Evolutionary conservation across 306 rosid genomes (phyloP), one percentile per base, ranked within the genome.

Genomic region (Medicago lupulina): DNA sequence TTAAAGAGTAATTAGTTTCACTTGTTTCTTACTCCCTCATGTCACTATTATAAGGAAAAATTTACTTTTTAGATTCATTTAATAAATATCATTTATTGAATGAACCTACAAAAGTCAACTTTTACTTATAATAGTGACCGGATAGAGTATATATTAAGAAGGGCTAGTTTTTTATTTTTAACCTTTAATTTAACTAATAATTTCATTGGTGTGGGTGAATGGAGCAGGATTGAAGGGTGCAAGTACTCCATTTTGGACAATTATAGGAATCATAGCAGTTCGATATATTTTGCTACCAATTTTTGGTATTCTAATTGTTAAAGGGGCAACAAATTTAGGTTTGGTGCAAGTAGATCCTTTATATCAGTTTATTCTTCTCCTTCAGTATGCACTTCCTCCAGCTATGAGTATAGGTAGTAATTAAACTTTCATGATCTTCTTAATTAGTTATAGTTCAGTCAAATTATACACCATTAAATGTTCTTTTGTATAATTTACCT

Each of bases 311-410:
- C 68, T 82, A 18, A 54, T 93, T 7, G 31, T 89, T 49, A 85
- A 86, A 75, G 89, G 91, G 18, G 92, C 90, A 21, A 44, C 81
- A 15, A 64, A 70, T 8, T 65, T 86, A 40, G 98, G 97, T 67
- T 75, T 86, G 69, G 90, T 89, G 76, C 87, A 74, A 47, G 28
- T 82, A 9, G 89, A 93, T 83, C 93, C 93, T 39, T 84, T 93
- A 41, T 91, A 91, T 70, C 88, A 84, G 77, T 91, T 93, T 63
- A 87, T 93, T 47, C 98, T 91, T 62, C 92, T 91, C 3, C 88
- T 93, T 71, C 97, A 89, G 67, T 93, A 82, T 83, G 87, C 93
- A 69, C 76, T 93, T 62, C 98, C 96, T 0, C 97, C 98, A 13
- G 97, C 98, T 39, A 89, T 93, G 97, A 61, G 21, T 74, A 89